Evolutionary conservation across 2,329 filamentous ascomycete genomes (phyloP).

Genomic region (Basipetospora chlamydospora): DNA sequence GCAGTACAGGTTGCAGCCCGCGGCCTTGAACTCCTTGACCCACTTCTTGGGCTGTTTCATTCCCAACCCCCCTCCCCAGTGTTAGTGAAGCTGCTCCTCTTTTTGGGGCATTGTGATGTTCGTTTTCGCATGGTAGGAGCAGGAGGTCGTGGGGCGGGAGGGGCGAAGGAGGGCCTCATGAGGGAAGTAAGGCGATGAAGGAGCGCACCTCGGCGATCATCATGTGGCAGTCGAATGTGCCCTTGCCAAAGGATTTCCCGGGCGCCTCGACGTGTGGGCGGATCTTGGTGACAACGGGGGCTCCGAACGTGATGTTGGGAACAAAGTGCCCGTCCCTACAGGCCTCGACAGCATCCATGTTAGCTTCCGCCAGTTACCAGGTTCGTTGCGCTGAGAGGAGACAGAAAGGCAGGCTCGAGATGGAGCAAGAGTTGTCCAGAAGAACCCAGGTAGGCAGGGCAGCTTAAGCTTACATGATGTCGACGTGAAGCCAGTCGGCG

Average conservation of each 20-base stretch:
- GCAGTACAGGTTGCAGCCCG: conserved; percentile 96
- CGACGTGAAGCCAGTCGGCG: conserved; percentile 87
- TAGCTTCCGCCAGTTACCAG: background rate
- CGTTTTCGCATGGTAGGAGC: background rate
- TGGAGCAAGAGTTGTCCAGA: no score
- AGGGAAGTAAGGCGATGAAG: background rate
- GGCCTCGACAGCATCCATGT: background rate
- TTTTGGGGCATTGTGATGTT: no score
- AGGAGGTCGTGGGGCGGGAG: background rate
- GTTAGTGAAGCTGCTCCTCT: no score
- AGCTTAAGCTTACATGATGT: conserved; percentile 54
- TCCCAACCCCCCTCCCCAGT: no score
- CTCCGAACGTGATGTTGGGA: conserved; percentile 93
- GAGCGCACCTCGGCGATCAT: conserved; percentile 84
- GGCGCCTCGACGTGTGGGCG: conserved; percentile 71
- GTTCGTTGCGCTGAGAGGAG: background rate
- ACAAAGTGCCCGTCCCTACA: conserved; percentile 94
- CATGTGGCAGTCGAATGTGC: conserved; percentile 99
- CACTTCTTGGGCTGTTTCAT: conserved; percentile 74
- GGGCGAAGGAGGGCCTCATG: background rate
- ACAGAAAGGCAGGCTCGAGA: background rate
- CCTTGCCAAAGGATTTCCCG: conserved; percentile 53
- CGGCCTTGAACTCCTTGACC: conserved; percentile 88
- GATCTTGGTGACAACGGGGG: conserved; percentile 90
- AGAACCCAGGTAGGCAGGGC: background rate